Conservation (phyloP, 2,329 filamentous ascomycete species). For the Talaromyces sp. region DNA sequence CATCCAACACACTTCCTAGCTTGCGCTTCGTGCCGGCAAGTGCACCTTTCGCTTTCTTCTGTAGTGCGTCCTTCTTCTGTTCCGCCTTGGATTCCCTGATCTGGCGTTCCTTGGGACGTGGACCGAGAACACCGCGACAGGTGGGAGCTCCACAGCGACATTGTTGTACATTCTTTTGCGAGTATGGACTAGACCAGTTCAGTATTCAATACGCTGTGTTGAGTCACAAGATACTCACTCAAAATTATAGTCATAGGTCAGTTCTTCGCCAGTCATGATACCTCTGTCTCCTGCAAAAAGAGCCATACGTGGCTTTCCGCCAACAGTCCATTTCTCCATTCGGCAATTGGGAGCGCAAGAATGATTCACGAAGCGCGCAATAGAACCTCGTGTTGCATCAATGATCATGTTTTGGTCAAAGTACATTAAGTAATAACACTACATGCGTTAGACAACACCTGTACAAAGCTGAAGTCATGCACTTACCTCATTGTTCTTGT, state of each 20-base stretch:
- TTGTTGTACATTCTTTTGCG: conserved; percentile 59
- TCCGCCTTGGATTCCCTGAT: conserved; percentile 29
- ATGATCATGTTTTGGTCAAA: conserved; percentile 99
- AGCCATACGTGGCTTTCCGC: conserved; percentile 90
- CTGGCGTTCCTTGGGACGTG: conserved; percentile 47
- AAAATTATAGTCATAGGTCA: conserved; percentile 89
- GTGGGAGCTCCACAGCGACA: conserved; percentile 60
- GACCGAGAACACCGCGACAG: conserved; percentile 61
- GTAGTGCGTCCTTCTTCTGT: conserved; percentile 22
- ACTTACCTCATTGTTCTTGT: conserved; percentile 86
- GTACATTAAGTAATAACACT: conserved; percentile 98
- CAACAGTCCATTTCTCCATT: conserved; percentile 98
- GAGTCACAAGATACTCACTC: conserved; percentile 47
- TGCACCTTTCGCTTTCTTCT: conserved; percentile 19
- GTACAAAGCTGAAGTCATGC: background rate
- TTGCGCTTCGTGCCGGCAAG: conserved; percentile 34
- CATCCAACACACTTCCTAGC: conserved; percentile 25
- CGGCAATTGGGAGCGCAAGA: conserved; percentile 94
- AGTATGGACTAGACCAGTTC: conserved; percentile 48
- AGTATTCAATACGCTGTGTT: conserved; percentile 16
- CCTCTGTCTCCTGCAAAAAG: conserved; percentile 86
- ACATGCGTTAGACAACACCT: conserved; percentile 17
- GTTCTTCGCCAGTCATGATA: conserved; percentile 90
- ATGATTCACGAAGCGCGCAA: conserved; percentile 97
- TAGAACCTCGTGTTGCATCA: conserved; percentile 90